phyloP scores from a whole-genome alignment of 768 basidiomycete genomes.

The Lactarius evosmus region DNA sequence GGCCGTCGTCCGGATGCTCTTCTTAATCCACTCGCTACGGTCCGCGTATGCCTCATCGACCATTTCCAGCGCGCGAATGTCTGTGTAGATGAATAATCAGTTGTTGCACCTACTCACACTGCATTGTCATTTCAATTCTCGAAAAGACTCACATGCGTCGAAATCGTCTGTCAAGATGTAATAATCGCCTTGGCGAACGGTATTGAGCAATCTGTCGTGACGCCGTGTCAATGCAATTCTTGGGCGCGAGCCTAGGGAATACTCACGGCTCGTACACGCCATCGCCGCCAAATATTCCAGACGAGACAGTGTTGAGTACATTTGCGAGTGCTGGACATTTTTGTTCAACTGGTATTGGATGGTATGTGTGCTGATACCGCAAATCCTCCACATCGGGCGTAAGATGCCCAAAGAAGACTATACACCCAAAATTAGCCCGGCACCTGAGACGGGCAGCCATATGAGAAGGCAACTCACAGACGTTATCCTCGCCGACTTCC shows the following conservation, averaged over 20 bases:
- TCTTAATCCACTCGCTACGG: slow-evolving; percentile 85
- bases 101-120: neutral
- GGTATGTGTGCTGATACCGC: slow-evolving; percentile 82
- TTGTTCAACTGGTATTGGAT: slow-evolving; percentile 73
- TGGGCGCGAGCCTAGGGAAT: slow-evolving; percentile 19
- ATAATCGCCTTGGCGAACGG: slow-evolving; percentile 71
- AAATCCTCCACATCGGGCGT: slow-evolving; percentile 86
- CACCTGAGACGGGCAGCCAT: neutral
- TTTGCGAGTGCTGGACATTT: slow-evolving; percentile 79
- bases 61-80: slow-evolving; percentile 78
- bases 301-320: slow-evolving; percentile 72
- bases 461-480: slow-evolving; percentile 56
- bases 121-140: neutral
- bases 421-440: neutral
- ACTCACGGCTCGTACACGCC: slow-evolving; percentile 82
- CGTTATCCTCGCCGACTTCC: slow-evolving; percentile 89
- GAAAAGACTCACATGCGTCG: slow-evolving; percentile 66
- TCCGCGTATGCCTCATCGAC: slow-evolving; percentile 88
- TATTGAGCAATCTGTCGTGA: slow-evolving; percentile 60
- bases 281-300: slow-evolving; percentile 78
- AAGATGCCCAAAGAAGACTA: slow-evolving; percentile 88
- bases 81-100: slow-evolving; percentile 35
- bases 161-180: slow-evolving; percentile 92
- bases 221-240: slow-evolving; percentile 25
- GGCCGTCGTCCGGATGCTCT: slow-evolving; percentile 79